Base-by-base conservation (phyloP, 2,329 filamentous ascomycete species). In the Ascochyta viciae-villosae region DNA sequence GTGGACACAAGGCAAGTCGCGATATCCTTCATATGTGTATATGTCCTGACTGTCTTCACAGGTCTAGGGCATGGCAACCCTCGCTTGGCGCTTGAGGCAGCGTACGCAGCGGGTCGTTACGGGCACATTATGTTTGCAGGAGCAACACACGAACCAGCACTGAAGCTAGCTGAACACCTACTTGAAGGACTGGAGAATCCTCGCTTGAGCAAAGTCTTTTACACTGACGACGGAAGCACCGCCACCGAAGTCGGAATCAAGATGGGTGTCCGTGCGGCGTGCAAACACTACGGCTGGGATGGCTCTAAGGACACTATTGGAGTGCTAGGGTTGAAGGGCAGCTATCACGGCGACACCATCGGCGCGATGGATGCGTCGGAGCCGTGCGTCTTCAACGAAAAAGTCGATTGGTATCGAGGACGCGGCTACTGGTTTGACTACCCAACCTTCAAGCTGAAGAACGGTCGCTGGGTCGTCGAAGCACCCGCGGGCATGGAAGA, bases 41-140 rank as follows among this genome's bases (percentile, higher is more conserved):
- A 13, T 12, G 5, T 7, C 22, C 40, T 54, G 29, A 64, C 22
- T 24, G 12, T 33, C 15, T 16, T 16, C 16, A 24, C 24, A 55
- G 53, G 91, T 2, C 82, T 96, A 0, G 91, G 92, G 1, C 92
- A 96, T 62, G 89, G 87, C 6, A 92, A 91, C 64, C 85, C 90
- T 0, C 77, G 82, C 0, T 80, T 96, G 1, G 85, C 90, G 0
- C 82, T 95, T 1, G 87, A 89, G 0, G 90, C 91, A 2, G 89
- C 91, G 0, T 88, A 95, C 68, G 91, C 92, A 0, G 90, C 91
- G 1, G 91, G 91, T 7, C 83, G 91, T 26, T 96, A 95, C 67
- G 91, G 91, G 0, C 91, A 96, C 74, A 89, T 95, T 63, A 95
- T 96, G 89, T 95, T 96, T 67, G 89, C 90, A 0, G 87, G 87